Base-by-base conservation (phyloP, 2,329 filamentous ascomycete species). In the Alternaria tenuissima region DNA sequence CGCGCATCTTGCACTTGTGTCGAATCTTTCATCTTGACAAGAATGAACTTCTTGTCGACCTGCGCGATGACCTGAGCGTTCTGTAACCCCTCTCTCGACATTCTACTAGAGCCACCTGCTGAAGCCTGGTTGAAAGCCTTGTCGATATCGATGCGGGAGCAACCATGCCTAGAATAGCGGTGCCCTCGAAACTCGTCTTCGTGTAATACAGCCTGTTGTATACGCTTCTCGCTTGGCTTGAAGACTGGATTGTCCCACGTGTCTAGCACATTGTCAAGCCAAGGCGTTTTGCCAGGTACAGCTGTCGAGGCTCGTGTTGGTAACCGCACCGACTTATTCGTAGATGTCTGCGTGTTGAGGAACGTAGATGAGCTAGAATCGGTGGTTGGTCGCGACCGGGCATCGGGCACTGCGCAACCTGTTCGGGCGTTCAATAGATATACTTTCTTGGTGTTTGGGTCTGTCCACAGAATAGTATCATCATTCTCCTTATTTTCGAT, bases 21-120 rank as follows among this genome's bases (percentile, higher is more conserved):
- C 9, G 38, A 5, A 6, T 52, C 60, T 16, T 28, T 74, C 51
- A 92, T 79, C 63, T 87, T 90, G 22, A 88, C 82, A 0, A 99
- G 80, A 16, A 99, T 90, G 73, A 96, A 99, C 76, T 99, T 99
- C 14, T 82, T 84, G 75, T 98, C 94, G 1, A 99, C 90, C 72
- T 99, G 95, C 0, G 88, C 85, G 42, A 99, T 85, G 0, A 97
- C 82, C 49, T 86, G 79, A 0, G 91, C 91, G 7, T 79, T 73
- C 2, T 77, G 53, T 7, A 78, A 59, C 12, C 56, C 84, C 5
- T 81, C 71, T 65, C 89, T 91, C 1, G 89, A 91, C 1, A 97
- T 64, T 57, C 72, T 77, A 16, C 68, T 77, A 0, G 62, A 66
- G 18, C 49, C 54, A 9, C 51, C 30, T 1, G 51, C 22, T 1